Conservation (phyloP, 192 early-diverging fungal genomes). For the Linnemannia zychae region DNA sequence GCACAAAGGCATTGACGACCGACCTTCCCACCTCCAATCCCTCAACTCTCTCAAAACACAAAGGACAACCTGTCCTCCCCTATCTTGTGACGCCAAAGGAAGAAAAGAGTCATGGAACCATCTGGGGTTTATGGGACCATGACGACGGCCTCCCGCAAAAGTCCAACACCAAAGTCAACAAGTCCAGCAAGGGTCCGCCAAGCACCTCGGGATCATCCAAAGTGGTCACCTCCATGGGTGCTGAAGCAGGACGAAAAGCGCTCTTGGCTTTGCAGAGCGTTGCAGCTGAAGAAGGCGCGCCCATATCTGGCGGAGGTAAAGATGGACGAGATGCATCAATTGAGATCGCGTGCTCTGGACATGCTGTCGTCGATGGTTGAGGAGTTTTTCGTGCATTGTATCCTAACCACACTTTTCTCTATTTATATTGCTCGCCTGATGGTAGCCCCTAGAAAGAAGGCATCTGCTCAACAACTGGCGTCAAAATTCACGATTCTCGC, state of each 20-base stretch:
- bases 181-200: slow-evolving; percentile 43
- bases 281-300: slow-evolving; percentile 40
- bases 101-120: slow-evolving; percentile 51
- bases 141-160: slow-evolving; percentile 29
- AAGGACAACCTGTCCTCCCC: slow-evolving; percentile 44
- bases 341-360: slow-evolving; percentile 1
- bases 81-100: slow-evolving; percentile 53
- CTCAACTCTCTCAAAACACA: slow-evolving; percentile 54
- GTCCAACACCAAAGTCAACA: slow-evolving; percentile 32
- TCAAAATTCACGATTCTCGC: slow-evolving; percentile 52
- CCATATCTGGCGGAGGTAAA: slow-evolving; percentile 39
- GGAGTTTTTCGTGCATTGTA: not conserved
- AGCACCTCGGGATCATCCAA: slow-evolving; percentile 54
- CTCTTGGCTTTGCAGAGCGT: slow-evolving; percentile 52
- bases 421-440: slow-evolving; percentile 6
- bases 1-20: slow-evolving; percentile 10
- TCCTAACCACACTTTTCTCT: not conserved
- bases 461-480: slow-evolving; percentile 48
- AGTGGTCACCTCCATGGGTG: slow-evolving; percentile 50
- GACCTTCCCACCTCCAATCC: slow-evolving; percentile 40
- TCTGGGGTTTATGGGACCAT: slow-evolving; percentile 52
- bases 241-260: slow-evolving; percentile 49
- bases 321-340: slow-evolving; percentile 1
- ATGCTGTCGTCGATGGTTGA: not conserved
- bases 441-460: slow-evolving; percentile 41